Base-by-base conservation (phyloP, 2,329 filamentous ascomycete species). In the Cucurbitaria berberidis region DNA sequence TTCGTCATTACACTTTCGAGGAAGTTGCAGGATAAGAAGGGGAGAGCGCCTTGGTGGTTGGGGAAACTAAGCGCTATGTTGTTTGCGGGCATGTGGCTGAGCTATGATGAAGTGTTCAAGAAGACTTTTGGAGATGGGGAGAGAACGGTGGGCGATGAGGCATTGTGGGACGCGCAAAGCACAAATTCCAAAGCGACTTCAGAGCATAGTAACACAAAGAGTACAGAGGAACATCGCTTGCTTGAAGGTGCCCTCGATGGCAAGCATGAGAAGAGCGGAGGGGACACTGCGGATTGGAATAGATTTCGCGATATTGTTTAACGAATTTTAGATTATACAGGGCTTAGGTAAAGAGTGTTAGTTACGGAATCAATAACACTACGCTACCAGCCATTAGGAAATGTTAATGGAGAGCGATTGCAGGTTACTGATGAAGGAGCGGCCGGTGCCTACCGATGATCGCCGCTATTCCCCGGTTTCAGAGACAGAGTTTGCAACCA, bases 91-190 rank as follows among this genome's bases (percentile, higher is more conserved):
- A 74, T 86, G 62, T 93, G 89, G 89, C 66, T 62, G 40, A 81
- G 76, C 41, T 91, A 92, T 75, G 89, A 91, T 75, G 55, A 45
- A 0, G 68, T 85, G 16, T 88, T 89, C 61, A 87, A 85, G 72
- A 77, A 75, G 0, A 35, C 88, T 0, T 97, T 96, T 79, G 93
- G 93, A 0, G 90, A 98, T 69, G 95, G 95, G 0, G 93, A 98
- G 80, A 84, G 85, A 63, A 86, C 84, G 0, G 57, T 68, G 30
- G 69, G 64, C 7, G 64, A 67, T 24, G 64, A 66, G 24, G 58
- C 48, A n/a, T 29, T 56, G 19, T 13, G 11, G 30, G 42, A 27
- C 5, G 8, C 19, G 30, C 30, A n/a, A 41, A 29, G 34, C 10
- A 16, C 26, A n/a, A 26, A 40, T 11, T 32, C 29, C 13, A 26